Evolutionary conservation across 73 alveolate species (phyloP).

Genomic region (Symbiodinium natans): DNA sequence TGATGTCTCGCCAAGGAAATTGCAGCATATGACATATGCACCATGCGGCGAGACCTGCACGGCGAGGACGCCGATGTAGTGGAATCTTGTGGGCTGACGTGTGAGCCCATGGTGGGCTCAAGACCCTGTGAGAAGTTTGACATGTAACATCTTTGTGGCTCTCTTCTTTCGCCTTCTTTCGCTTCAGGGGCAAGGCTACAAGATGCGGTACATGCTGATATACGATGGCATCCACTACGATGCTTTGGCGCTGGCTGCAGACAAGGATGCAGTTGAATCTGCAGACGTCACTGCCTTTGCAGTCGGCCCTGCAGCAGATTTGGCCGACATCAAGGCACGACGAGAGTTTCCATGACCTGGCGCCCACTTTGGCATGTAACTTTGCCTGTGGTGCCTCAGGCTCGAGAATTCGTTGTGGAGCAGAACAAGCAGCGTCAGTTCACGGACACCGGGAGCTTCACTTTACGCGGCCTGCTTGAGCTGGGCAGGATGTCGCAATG

Average conservation of each 20-base stretch:
- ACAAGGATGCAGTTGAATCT: not conserved
- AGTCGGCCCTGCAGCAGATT: conserved; percentile 31
- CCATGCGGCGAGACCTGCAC: conserved; percentile 59
- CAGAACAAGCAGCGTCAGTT: conserved; percentile 81
- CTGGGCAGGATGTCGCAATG: not conserved
- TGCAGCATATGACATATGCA: conserved; percentile 74
- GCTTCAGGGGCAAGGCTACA: conserved; percentile 48
- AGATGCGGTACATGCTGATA: conserved; percentile 32
- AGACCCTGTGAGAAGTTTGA: not conserved
- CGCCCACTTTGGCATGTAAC: too few relatives aligned
- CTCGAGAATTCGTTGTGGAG: conserved; percentile 32
- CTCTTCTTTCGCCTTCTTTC: too few relatives aligned
- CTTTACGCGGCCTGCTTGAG: conserved; percentile 49
- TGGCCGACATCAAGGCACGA: conserved; percentile 32
- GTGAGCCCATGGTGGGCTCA: not conserved
- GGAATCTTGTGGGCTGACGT: not conserved
- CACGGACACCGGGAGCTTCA: conserved; percentile 75
- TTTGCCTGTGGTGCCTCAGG: too few relatives aligned
- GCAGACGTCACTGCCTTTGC: conserved; percentile 59
- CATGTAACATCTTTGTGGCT: too few relatives aligned
- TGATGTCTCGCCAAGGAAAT: conserved; percentile 11
- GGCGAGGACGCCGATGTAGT: not conserved
- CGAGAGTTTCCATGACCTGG: too few relatives aligned
- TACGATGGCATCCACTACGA: conserved; percentile 87
- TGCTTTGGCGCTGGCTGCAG: conserved; percentile 47